phyloP scores from a whole-genome alignment of 305 asterid species.

The Fraxinus greggii region DNA sequence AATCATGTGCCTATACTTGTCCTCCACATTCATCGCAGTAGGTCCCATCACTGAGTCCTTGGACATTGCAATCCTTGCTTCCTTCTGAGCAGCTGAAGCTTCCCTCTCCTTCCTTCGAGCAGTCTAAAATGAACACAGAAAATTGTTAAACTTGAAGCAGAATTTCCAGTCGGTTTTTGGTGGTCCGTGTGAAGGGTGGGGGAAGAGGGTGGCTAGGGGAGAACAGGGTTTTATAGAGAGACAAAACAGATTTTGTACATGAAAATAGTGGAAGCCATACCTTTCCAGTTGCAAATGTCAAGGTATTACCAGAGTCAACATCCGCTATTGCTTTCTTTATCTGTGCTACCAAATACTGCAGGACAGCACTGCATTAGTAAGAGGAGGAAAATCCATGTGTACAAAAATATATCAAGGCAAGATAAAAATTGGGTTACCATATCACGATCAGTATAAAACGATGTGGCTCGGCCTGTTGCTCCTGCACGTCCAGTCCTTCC shows the following conservation, averaged over 20 bases:
- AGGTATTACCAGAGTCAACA: constrained; percentile 64
- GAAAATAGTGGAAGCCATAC: constrained; percentile 33
- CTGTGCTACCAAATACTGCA: constrained; percentile 74
- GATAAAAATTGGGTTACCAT: constrained; percentile 40
- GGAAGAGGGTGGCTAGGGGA: not conserved
- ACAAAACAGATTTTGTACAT: not conserved
- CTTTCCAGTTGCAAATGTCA: constrained; percentile 78
- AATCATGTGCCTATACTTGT: constrained; percentile 76
- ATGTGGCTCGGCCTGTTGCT: constrained; percentile 83
- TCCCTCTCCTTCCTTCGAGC: constrained; percentile 84
- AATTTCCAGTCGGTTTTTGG: not conserved
- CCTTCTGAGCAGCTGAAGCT: constrained; percentile 74
- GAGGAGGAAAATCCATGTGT: not conserved
- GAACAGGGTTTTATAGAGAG: not conserved
- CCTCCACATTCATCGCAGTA: constrained; percentile 62
- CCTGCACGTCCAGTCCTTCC: constrained; percentile 97
- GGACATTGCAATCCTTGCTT: constrained; percentile 48
- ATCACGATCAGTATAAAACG: constrained; percentile 79
- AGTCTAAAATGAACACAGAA: constrained; percentile 35
- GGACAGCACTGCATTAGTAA: constrained; percentile 11
- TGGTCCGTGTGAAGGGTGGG: not conserved
- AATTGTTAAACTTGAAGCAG: not conserved
- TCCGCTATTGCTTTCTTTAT: constrained; percentile 76
- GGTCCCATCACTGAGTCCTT: constrained; percentile 47
- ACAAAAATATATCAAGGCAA: not conserved